Evolutionary conservation across 352 stramenopile species (phyloP), one percentile per base, ranked within the genome.

Genomic region (Phytophthora podocarpi): DNA sequence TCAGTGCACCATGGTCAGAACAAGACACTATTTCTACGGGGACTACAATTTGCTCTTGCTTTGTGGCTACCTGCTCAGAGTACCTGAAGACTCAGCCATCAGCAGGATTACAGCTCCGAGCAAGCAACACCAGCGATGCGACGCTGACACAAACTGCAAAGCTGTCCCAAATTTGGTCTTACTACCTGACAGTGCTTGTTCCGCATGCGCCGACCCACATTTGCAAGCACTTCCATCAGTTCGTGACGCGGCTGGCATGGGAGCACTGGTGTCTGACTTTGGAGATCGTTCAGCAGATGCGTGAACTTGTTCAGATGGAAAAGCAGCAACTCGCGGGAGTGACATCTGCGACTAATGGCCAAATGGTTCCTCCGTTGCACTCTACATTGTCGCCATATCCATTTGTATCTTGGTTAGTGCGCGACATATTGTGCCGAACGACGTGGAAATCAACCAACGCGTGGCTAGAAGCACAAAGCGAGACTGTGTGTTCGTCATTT

Each of bases 261-360:
- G 84, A 94, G 24, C 77, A 93, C 37, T 96, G 87, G 87, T 87
- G 80, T 30, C 53, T 96, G 26, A 91, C 80, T 5, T 70, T 93
- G 13, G 85, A 93, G 27, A 89, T 89, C 24, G 78, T 96, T 2
- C 87, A 92, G 40, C 77, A 93, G 53, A 96, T 96, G 85, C 78
- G 85, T 1, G 85, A 92, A 36, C 63, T 90, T 9, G 62, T 93
- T 23, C 67, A 85, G 37, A 78, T 46, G 10, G 85, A 94, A 53
- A 87, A 78, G 46, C 74, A 87, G 35, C 74, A 87, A 36, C 67
- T 90, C 4, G 53, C 70, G 21, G 59, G 62, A 8, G 31, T 64
- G 1, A n/a, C 53, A 41, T 54, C 26, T n/a, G 57, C 34, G 1
- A 4, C 32, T 28, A 68, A 13, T n/a, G 56, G 48, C 24, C 46